A percentile compares a stretch with the other conserved stretches of the same genome.
Evolutionary conservation across 2,329 filamentous ascomycete genomes (phyloP).

Genomic region (Cladosporium sphaerospermum): DNA sequence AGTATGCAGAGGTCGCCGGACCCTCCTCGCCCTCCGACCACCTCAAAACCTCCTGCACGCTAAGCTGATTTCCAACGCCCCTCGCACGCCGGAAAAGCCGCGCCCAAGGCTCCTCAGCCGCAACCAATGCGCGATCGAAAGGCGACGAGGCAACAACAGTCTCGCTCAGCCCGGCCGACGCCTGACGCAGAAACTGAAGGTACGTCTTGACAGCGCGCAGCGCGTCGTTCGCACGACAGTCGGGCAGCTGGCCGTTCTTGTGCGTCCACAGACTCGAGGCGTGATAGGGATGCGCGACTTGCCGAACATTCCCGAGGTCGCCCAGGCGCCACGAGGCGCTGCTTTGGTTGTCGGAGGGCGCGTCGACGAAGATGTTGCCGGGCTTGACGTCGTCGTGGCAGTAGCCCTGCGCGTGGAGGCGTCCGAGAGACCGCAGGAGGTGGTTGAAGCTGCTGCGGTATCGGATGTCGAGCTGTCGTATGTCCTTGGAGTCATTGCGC

Average conservation of each 20-base stretch:
- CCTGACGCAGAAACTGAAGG: slow-evolving; percentile 3
- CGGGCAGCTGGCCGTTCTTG: not conserved
- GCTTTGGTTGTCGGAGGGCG: slow-evolving; percentile 9
- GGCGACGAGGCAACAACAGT: not conserved
- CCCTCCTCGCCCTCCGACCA: not conserved
- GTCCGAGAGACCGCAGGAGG: slow-evolving; percentile 22
- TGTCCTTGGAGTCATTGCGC: not conserved
- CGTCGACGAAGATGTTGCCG: slow-evolving; percentile 28
- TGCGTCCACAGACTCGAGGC: not conserved
- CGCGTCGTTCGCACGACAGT: slow-evolving; percentile 1
- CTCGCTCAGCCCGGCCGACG: not conserved
- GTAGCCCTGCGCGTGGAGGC: slow-evolving; percentile 26
- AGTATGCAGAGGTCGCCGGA: not conserved
- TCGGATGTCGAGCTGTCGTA: slow-evolving; percentile 18
- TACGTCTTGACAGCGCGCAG: slow-evolving; percentile 1
- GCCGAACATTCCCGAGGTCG: slow-evolving; percentile 32
- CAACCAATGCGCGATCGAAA: not conserved
- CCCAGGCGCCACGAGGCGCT: slow-evolving; percentile 27
- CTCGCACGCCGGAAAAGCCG: not conserved
- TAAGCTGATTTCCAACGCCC: not conserved
- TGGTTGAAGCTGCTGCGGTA: slow-evolving; percentile 28
- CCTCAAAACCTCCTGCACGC: not conserved
- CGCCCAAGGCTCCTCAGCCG: not conserved
- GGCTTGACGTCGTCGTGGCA: slow-evolving; percentile 36
- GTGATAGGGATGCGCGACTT: slow-evolving; percentile 23